A percentile compares a stretch with the other conserved stretches of the same genome.
Evolutionary conservation across 495 filamentous ascomycete species (phyloP).

Genomic region (Xylaria sp.): DNA sequence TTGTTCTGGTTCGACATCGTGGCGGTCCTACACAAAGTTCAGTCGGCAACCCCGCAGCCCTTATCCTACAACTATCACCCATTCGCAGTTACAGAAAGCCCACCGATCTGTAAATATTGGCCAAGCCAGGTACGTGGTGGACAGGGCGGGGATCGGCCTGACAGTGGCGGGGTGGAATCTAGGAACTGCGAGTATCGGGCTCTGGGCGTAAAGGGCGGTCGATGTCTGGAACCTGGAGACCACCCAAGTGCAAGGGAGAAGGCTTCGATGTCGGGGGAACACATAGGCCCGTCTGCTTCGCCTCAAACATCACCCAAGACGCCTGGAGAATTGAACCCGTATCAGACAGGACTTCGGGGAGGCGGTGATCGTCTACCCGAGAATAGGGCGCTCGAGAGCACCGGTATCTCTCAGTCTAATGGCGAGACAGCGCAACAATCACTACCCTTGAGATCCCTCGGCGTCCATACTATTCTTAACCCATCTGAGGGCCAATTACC

Average conservation of each 20-base stretch:
- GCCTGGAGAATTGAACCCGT: conserved; percentile 34
- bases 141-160: conserved; percentile 44
- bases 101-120: conserved; percentile 19
- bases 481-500: conserved; percentile 44
- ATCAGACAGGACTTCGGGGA: conserved; percentile 36
- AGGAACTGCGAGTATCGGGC: conserved; percentile 39
- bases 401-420: conserved; percentile 36
- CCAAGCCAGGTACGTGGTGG: conserved; percentile 33
- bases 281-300: conserved; percentile 57
- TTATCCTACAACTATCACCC: conserved; percentile 25
- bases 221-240: conserved; percentile 61
- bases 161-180: conserved; percentile 38
- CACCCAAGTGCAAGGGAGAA: conserved; percentile 60
- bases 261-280: conserved; percentile 65
- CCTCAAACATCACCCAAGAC: conserved; percentile 44
- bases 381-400: conserved; percentile 33
- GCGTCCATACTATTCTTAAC: conserved; percentile 61
- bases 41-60: conserved; percentile 21
- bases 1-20: conserved; percentile 12
- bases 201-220: conserved; percentile 48
- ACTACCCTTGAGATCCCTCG: conserved; percentile 50
- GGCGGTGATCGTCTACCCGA: conserved; percentile 35
- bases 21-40: conserved; percentile 27
- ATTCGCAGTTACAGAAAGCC: conserved; percentile 21
- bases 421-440: conserved; percentile 45